Base-by-base conservation (phyloP, 2,329 filamentous ascomycete species). In the Chaetomium sp. region DNA sequence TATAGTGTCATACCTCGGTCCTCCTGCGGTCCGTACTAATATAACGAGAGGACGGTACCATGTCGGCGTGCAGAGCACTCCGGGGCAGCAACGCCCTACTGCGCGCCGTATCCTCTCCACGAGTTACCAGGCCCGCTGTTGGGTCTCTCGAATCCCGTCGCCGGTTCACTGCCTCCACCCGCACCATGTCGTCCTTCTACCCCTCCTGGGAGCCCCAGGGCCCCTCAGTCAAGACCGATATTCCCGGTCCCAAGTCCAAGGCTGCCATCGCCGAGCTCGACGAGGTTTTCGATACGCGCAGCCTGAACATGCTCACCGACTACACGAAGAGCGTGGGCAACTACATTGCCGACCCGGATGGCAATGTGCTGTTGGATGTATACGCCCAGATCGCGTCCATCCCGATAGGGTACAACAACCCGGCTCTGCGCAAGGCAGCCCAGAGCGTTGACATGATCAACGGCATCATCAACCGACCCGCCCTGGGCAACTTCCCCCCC, bases 331-430 rank as follows among this genome's bases (percentile, higher is more conserved):
- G 88, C 72, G 79, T 83, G 65, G 92, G 92, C 73, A 96, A 96
- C 81, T 96, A 96, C 75, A 87, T 92, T 70, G 84, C 83, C 38
- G 89, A 92, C 71, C 83, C 87, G 0, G 89, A 92, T 73, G 89
- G 88, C 69, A 91, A 92, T 73, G 78, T 86, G 19, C 79, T 91
- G 64, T 83, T 92, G n/a, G 89, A 92, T 72, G 89, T 91, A 80
- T 94, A 94, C 75, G 91, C 93, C 59, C 93, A 97, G 79, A 97
- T 97, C 74, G 93, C 93, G 68, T 96, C 92, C 50, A 97, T 97
- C 72, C 91, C 93, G 3, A 83, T 97, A 54, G 93, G 93, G 66
- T 97, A 97, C 85, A 96, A 94, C 84, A 97, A 97, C 81, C 88
- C 91, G 7, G 79, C 83, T 69, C 85, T 97, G 67, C 81, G 86